These are phyloP conservation scores for Cubamyces sp. DNA, from an alignment of 768 basidiomycete species.

Conservation along the genomic window DNA sequence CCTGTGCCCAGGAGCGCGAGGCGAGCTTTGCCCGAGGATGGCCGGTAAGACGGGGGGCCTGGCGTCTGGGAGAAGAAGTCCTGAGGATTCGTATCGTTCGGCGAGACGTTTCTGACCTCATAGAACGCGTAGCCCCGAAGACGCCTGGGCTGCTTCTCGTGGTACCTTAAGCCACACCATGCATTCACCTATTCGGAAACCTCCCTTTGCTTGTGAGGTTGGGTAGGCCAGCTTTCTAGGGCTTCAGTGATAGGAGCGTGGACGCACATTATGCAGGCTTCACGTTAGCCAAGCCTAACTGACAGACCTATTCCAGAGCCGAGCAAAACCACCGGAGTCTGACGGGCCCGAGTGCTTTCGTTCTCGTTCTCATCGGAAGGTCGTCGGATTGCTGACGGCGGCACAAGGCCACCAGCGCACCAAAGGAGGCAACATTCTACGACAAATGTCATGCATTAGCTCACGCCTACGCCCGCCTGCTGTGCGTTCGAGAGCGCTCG, in stretches of 20 bases:
- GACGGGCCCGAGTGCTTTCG: not conserved
- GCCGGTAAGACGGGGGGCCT: not conserved
- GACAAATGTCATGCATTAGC: too few species aligned
- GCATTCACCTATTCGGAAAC: too few species aligned
- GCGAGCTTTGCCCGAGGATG: not conserved
- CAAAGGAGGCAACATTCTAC: not conserved
- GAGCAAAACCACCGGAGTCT: not conserved
- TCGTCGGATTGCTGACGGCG: slow-evolving; percentile 11
- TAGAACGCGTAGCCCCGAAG: slow-evolving; percentile 3
- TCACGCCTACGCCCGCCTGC: too few species aligned
- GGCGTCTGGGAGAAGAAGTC: not conserved
- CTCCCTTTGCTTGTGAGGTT: too few species aligned
- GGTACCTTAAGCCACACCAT: slow-evolving; percentile 16
- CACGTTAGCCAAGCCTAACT: too few species aligned
- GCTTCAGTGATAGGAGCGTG: too few species aligned
- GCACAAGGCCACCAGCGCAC: not conserved
- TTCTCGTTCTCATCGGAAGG: slow-evolving; percentile 16
- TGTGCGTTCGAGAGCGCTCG: too few species aligned
- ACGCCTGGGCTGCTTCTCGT: not conserved
- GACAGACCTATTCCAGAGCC: too few species aligned
- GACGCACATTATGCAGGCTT: too few species aligned
- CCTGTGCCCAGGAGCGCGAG: not conserved
- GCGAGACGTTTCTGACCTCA: not conserved
- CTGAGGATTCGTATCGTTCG: not conserved
- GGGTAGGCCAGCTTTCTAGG: too few species aligned